These are phyloP conservation scores for Aspergillus indologenus DNA, from an alignment of 495 filamentous ascomycete genomes.

Conservation along the genomic window DNA sequence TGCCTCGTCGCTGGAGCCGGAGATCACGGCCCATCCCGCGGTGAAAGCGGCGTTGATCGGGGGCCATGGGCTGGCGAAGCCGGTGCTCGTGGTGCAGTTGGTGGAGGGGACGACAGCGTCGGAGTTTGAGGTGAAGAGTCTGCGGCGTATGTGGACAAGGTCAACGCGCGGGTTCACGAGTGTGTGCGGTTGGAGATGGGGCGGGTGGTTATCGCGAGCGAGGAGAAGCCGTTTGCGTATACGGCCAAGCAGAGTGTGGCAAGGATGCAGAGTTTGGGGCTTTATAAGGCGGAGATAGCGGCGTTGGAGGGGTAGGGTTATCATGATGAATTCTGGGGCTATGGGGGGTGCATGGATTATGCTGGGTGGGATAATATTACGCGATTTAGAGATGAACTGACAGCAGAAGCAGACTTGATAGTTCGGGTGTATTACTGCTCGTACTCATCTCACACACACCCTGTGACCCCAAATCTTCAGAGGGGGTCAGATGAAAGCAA, in stretches of 20 bases:
- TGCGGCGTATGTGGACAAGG: conserved; percentile 20
- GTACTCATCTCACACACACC: no score
- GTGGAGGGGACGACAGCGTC: background rate
- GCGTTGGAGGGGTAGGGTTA: background rate
- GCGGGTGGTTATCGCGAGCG: conserved; percentile 13
- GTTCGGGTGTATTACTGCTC: no score
- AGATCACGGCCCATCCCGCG: conserved; percentile 19
- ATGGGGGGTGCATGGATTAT: no score
- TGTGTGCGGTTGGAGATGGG: conserved; percentile 14
- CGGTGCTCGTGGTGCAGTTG: conserved; percentile 26
- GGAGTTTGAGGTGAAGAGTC: conserved; percentile 7
- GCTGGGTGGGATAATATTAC: no score
- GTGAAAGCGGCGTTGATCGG: conserved; percentile 27
- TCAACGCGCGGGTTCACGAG: conserved; percentile 16
- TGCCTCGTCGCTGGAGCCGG: conserved; percentile 25
- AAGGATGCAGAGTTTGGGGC: conserved; percentile 27
- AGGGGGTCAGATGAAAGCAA: no score
- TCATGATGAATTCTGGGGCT: no score
- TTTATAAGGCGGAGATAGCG: conserved; percentile 36
- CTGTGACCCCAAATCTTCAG: no score
- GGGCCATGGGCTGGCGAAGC: conserved; percentile 19
- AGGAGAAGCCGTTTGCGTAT: conserved; percentile 25
- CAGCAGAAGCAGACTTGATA: no score
- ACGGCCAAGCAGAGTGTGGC: conserved; percentile 30
- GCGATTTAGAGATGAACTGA: no score